Evolutionary conservation across 495 filamentous ascomycete species (phyloP), one percentile per base, ranked within the genome.

Genomic region (Penicillium pancosmium): DNA sequence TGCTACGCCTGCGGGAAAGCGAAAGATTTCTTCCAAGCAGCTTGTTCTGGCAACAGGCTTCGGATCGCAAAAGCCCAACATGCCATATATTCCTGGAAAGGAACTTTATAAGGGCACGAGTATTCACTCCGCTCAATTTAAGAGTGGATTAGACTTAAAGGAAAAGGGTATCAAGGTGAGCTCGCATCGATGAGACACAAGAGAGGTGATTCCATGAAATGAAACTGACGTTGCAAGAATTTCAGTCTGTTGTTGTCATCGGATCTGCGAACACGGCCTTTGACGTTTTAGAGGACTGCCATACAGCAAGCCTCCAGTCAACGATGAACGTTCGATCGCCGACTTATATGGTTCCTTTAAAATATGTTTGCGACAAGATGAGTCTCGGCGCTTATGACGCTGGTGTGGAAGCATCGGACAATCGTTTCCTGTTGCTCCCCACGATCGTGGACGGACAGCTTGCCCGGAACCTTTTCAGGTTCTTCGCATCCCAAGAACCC

Each of bases 251-350:
- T 13, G 41, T 80, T 5, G 62, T 82, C 1, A 62, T 81, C 18
- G 78, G 78, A 15, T 76, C 75, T 8, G 78, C 72, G 13, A 82
- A 82, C 55, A 80, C 77, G 16, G 77, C 67, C 1, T 79, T 81
- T 55, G 79, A 82, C 60, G 62, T 81, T 1, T 69, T 77, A 0
- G 73, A 75, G 47, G 76, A 81, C 53, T 78, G 78, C 64, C 54
- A 77, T 34, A 59, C 62, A 15, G 67, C 77, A 2, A 68, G 71
- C 8, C 63, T 78, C 15, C 34, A 65, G 12, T 62, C 68, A 2
- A 80, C 78, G 7, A 78, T 82, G 72, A 62, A 77, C 8, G 76
- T 76, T 50, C 61, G 68, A 48, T 68, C 64, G 1, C 61, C 41
- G 13, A 75, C 75, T 21, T 72, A 75, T 53, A 59, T 79, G 16